phyloP scores from a whole-genome alignment of 345 rosid genomes.

The Brassica napus region Da-Ae NC_063444.1:9065001-9065500 shows the following conservation, averaged over 20 bases:
- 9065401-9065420: neutral
- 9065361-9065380: neutral
- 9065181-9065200: constrained; percentile 60
- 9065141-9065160: neutral
- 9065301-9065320: constrained; percentile 63
- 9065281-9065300: constrained; percentile 92
- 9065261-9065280: constrained; percentile 89
- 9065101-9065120: constrained; percentile 95
- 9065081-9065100: constrained; percentile 88
- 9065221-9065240: constrained; percentile 81
- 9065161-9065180: neutral
- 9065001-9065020: constrained; percentile 96
- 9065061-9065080: constrained; percentile 73
- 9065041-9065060: constrained; percentile 70
- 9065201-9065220: constrained; percentile 67
- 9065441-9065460: no score
- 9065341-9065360: constrained; percentile 37
- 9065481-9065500: constrained; percentile 57
- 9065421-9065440: no score
- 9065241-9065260: constrained; percentile 95
- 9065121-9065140: constrained; percentile 32
- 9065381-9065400: neutral
- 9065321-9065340: constrained; percentile 52
- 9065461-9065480: neutral
- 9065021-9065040: constrained; percentile 78